These are phyloP conservation scores for Pterocarpus santalinus DNA, from an alignment of 306 rosid genomes.

Conservation along the genomic window DNA sequence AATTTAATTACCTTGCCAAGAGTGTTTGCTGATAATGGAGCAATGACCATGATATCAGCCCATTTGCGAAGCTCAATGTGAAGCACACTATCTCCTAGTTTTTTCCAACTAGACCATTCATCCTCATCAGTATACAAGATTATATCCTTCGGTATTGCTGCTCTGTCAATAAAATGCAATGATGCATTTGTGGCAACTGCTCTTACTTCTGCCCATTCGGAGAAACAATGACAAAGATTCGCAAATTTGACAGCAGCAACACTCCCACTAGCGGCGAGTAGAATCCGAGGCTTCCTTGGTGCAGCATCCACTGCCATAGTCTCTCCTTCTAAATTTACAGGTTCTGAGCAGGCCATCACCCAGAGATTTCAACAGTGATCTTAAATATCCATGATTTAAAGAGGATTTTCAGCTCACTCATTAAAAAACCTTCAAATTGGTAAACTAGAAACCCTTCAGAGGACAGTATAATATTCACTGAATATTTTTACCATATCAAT, in stretches of 20 bases:
- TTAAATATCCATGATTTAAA: conserved; percentile 44
- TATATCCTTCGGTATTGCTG: conserved; percentile 78
- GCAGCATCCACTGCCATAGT: conserved; percentile 52
- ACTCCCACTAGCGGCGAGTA: conserved; percentile 95
- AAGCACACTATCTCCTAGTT: conserved; percentile 85
- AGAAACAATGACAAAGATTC: conserved; percentile 83
- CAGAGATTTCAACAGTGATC: conserved; percentile 44
- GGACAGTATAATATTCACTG: conserved; percentile 16
- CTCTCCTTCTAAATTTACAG: conserved; percentile 56
- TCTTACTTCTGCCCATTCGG: conserved; percentile 95
- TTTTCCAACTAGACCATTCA: conserved; percentile 92
- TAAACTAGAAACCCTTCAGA: conserved; percentile 38
- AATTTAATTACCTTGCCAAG: conserved; percentile 83
- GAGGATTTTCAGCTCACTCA: conserved; percentile 41
- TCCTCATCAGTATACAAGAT: conserved; percentile 75
- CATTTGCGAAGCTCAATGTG: conserved; percentile 98
- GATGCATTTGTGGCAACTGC: conserved; percentile 87
- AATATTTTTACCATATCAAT: neutral
- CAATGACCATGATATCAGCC: conserved; percentile 97
- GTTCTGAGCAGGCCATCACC: conserved; percentile 70
- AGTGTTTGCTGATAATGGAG: conserved; percentile 96
- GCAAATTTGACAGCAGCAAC: conserved; percentile 94
- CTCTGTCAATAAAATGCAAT: conserved; percentile 87
- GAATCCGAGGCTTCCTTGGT: conserved; percentile 89
- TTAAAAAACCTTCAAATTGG: conserved; percentile 43